phyloP scores from a whole-genome alignment of 768 basidiomycete genomes.

The Cyclocybe cylindracea region DNA sequence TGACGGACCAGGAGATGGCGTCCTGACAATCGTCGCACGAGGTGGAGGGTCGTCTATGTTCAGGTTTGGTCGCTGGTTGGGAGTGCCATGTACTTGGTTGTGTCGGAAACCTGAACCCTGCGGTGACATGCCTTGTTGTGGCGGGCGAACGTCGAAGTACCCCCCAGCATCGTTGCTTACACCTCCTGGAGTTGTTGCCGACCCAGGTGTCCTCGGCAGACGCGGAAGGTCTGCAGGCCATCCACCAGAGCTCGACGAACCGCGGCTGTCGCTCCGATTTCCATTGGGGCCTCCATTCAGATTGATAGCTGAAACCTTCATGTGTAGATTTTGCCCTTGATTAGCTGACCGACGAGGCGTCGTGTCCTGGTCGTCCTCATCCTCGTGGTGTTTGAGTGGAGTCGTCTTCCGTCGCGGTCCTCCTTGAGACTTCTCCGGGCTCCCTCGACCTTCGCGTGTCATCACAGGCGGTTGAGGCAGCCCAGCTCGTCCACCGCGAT shows the following conservation, averaged over 20 bases:
- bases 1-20: constrained; percentile 33
- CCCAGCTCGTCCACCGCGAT: constrained; percentile 8
- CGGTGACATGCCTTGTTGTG: background rate
- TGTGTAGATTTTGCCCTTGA: constrained; percentile 1
- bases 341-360: background rate
- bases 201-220: constrained; percentile 32
- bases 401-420: constrained; percentile 15
- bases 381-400: constrained; percentile 16
- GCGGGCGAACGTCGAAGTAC: constrained; percentile 19
- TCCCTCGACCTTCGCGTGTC: constrained; percentile 11
- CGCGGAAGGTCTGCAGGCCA: constrained; percentile 33
- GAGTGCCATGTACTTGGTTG: constrained; percentile 1
- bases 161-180: constrained; percentile 12
- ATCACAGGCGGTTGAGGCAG: constrained; percentile 27
- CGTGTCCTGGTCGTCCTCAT: constrained; percentile 4
- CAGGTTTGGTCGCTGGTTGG: constrained; percentile 14
- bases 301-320: constrained; percentile 14
- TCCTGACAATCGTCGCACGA: constrained; percentile 23
- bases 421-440: constrained; percentile 6
- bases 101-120: constrained; percentile 1
- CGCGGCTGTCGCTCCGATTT: constrained; percentile 16
- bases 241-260: constrained; percentile 10
- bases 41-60: constrained; percentile 40
- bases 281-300: constrained; percentile 1
- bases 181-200: constrained; percentile 16